A percentile compares a stretch with the other conserved stretches of the same genome.
These are phyloP conservation scores for Fusarium temperatum DNA, from an alignment of 2,329 filamentous ascomycete genomes.

Conservation along the genomic window DNA sequence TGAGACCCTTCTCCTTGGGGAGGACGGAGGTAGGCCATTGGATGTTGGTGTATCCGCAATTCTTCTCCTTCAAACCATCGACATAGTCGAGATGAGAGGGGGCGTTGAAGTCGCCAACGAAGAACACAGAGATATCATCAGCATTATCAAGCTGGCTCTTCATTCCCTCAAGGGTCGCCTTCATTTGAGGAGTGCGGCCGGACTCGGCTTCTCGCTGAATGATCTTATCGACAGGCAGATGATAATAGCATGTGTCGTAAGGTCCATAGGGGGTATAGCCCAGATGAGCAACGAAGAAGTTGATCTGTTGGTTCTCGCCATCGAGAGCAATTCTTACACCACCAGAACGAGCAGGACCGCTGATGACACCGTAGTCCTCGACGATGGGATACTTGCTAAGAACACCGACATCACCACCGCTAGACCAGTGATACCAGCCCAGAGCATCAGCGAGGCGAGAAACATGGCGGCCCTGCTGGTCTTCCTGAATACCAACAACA, in stretches of 20 bases:
- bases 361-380: conserved; percentile 42
- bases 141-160: conserved; percentile 43
- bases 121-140: conserved; percentile 47
- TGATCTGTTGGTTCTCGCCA: conserved; percentile 43
- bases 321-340: conserved; percentile 50
- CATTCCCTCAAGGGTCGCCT: conserved; percentile 48
- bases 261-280: conserved; percentile 53
- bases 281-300: conserved; percentile 50
- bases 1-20: conserved; percentile 47
- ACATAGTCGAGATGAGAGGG: conserved; percentile 56
- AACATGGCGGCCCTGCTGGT: conserved; percentile 42
- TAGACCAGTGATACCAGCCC: conserved; percentile 51
- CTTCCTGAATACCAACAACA: conserved; percentile 52
- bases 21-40: conserved; percentile 52
- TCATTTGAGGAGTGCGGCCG: conserved; percentile 51
- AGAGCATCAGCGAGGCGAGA: conserved; percentile 49
- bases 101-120: conserved; percentile 55
- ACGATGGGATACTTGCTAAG: conserved; percentile 53
- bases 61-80: conserved; percentile 43
- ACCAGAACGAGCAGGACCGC: conserved; percentile 29
- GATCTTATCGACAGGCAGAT: conserved; percentile 46
- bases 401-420: conserved; percentile 45
- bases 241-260: conserved; percentile 54
- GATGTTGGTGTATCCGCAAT: conserved; percentile 49
- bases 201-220: conserved; percentile 48